Evolutionary conservation across 2,329 filamentous ascomycete genomes (phyloP).

Genomic region (Neonectria magnoliae): DNA sequence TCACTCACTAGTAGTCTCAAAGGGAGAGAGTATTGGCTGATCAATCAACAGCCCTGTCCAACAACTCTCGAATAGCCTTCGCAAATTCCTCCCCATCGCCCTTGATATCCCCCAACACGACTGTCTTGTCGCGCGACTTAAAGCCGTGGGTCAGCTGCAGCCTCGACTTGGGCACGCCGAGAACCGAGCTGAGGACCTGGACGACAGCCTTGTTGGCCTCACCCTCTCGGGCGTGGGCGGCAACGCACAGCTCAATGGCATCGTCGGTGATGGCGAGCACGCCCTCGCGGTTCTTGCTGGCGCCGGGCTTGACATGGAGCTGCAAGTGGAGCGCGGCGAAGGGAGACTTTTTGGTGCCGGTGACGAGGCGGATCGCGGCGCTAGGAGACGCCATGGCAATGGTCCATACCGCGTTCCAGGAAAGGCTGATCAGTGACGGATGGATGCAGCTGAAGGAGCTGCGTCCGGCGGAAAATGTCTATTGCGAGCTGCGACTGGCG

Average conservation of each 20-base stretch:
- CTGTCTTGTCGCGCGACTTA: constrained; percentile 72
- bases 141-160: constrained; percentile 69
- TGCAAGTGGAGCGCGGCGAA: constrained; percentile 64
- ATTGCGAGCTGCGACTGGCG: constrained; percentile 10
- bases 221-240: constrained; percentile 72
- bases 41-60: constrained; percentile 40
- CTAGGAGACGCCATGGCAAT: constrained; percentile 43
- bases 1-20: no score
- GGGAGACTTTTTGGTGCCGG: constrained; percentile 57
- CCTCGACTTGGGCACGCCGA: constrained; percentile 71
- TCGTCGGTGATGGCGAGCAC: constrained; percentile 65
- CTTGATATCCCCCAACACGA: constrained; percentile 53
- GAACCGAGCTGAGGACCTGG: constrained; percentile 67
- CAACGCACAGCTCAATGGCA: constrained; percentile 71
- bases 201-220: constrained; percentile 76
- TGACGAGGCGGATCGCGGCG: constrained; percentile 58
- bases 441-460: constrained; percentile 5
- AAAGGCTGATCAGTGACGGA: background rate
- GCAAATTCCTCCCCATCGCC: constrained; percentile 46
- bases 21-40: no score
- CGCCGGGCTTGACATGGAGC: constrained; percentile 75
- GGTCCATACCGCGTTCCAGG: constrained; percentile 1
- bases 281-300: constrained; percentile 69
- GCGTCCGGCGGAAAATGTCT: constrained; percentile 25
- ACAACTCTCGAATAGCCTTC: constrained; percentile 39